Conservation (phyloP, 2,329 filamentous ascomycete species). For the Pseudocercospora fuligena region DNA sequence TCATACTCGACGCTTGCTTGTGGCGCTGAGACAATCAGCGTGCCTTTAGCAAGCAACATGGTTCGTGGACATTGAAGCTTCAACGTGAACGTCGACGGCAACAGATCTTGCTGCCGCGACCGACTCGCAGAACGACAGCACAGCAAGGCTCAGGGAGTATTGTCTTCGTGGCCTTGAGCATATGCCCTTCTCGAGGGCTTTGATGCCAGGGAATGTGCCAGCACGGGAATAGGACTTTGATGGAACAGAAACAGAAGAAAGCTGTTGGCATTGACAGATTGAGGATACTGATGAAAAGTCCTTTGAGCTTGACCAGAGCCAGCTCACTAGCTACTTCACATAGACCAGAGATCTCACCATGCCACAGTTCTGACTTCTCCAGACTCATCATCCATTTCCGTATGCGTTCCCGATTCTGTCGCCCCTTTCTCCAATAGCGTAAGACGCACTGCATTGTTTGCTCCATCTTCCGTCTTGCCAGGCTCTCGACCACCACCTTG, state of each 20-base stretch:
- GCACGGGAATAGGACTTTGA: neutral
- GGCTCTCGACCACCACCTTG: conserved; percentile 14
- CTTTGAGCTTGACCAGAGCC: neutral
- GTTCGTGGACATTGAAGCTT: neutral
- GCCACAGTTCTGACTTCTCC: conserved; percentile 23
- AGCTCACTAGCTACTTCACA: neutral
- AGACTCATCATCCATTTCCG: conserved; percentile 20
- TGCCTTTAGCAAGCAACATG: neutral
- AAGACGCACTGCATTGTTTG: conserved; percentile 22
- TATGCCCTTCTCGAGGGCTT: no score
- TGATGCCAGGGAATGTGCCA: neutral
- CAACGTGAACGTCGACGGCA: neutral
- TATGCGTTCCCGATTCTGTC: conserved; percentile 20
- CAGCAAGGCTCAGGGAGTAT: neutral
- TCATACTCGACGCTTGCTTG: neutral
- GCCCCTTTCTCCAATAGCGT: conserved; percentile 22
- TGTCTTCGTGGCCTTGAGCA: neutral
- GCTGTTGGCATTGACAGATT: neutral
- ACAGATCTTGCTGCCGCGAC: neutral
- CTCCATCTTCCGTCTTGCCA: conserved; percentile 21
- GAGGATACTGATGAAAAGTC: neutral
- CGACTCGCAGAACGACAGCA: neutral
- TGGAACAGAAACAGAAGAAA: neutral
- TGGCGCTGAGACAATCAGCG: neutral
- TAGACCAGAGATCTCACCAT: conserved; percentile 4